Percentiles rank a stretch among this genome's conserved stretches.
Conservation (phyloP, 805 yeast species). For the Candida insectalens region DNA sequence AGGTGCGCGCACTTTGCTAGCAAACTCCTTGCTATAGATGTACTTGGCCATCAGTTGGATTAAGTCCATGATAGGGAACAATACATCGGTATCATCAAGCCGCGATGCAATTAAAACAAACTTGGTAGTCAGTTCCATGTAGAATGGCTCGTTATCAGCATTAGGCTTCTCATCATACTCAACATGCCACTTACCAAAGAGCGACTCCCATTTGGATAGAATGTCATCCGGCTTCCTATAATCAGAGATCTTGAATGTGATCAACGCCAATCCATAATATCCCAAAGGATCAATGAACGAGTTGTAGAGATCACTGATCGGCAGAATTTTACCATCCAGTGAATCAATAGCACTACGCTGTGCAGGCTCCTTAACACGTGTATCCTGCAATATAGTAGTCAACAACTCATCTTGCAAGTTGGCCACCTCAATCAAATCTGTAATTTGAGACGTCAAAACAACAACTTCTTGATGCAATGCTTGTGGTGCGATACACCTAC, state of each 20-base stretch:
- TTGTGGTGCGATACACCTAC: slow-evolving; percentile 77
- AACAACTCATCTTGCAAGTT: slow-evolving; percentile 67
- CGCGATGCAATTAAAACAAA: slow-evolving; percentile 44
- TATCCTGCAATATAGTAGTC: slow-evolving; percentile 39
- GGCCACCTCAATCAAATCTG: slow-evolving; percentile 79
- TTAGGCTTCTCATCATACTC: slow-evolving; percentile 18
- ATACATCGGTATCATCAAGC: slow-evolving; percentile 58
- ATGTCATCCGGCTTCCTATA: slow-evolving; percentile 80
- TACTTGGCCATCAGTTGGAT: slow-evolving; percentile 56
- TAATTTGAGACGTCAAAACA: slow-evolving; percentile 56
- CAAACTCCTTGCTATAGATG: slow-evolving; percentile 24
- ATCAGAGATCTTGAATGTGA: slow-evolving; percentile 76
- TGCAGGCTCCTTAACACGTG: slow-evolving; percentile 37
- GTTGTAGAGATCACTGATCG: slow-evolving; percentile 74
- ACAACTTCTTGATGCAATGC: slow-evolving; percentile 68
- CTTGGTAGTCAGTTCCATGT: slow-evolving; percentile 27
- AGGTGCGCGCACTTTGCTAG: slow-evolving; percentile 9
- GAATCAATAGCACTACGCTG: slow-evolving; percentile 40
- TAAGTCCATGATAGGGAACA: slow-evolving; percentile 70
- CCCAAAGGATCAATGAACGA: slow-evolving; percentile 82
- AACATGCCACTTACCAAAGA: slow-evolving; percentile 42
- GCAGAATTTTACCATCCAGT: slow-evolving; percentile 55
- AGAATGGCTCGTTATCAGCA: slow-evolving; percentile 27
- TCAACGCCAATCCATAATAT: slow-evolving; percentile 71
- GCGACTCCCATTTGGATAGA: slow-evolving; percentile 66